phyloP scores from a whole-genome alignment of 2,329 filamentous ascomycete genomes.

The Hypoxylon sp. region DNA sequence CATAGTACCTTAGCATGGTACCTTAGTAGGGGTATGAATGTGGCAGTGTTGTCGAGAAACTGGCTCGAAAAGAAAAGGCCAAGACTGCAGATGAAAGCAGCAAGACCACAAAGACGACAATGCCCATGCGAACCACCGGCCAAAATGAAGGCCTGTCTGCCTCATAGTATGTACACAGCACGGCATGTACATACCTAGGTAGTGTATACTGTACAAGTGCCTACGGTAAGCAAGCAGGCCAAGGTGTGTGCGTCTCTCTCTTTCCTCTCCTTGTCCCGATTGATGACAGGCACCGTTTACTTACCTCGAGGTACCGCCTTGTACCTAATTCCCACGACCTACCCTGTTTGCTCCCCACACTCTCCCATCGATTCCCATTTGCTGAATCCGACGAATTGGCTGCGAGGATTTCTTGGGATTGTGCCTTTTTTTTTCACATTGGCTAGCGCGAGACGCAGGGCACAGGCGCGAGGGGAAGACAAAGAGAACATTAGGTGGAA shows the following conservation, averaged over 20 bases:
- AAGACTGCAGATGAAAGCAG: too few relatives aligned
- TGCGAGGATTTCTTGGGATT: slow-evolving; percentile 12
- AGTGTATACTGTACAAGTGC: too few relatives aligned
- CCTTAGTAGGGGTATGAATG: too few relatives aligned
- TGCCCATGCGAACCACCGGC: too few relatives aligned
- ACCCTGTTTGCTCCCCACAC: slow-evolving; percentile 30
- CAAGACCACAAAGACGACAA: too few relatives aligned
- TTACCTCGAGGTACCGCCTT: neutral
- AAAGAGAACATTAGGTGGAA: neutral
- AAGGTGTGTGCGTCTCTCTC: neutral
- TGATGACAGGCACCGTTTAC: slow-evolving; percentile 32
- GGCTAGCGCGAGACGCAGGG: slow-evolving; percentile 24
- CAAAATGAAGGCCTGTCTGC: too few relatives aligned
- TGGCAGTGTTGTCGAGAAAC: too few relatives aligned
- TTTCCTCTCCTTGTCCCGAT: slow-evolving; percentile 13
- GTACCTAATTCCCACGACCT: slow-evolving; percentile 9
- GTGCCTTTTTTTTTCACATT: slow-evolving; percentile 23
- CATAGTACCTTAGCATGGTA: too few relatives aligned
- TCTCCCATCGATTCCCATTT: slow-evolving; percentile 36
- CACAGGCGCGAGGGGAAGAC: slow-evolving; percentile 7
- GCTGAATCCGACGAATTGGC: slow-evolving; percentile 22
- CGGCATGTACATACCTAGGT: too few relatives aligned
- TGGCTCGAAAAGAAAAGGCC: too few relatives aligned
- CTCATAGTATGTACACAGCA: too few relatives aligned
- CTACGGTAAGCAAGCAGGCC: neutral